Conservation (phyloP, 2,329 filamentous ascomycete genomes). For the Apiospora marii region DNA sequence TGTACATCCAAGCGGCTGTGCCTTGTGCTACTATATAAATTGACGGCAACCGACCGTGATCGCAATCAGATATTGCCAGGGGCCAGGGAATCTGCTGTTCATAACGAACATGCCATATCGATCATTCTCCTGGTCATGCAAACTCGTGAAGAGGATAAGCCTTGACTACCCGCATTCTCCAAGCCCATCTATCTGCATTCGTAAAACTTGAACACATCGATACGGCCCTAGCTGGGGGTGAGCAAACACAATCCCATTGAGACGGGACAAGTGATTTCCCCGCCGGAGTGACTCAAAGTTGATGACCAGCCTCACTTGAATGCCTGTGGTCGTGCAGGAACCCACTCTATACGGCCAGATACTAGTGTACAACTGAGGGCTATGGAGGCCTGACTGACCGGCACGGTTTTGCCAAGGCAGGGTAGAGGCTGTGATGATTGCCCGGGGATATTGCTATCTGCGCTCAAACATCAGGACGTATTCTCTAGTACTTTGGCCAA, state of each 20-base stretch:
- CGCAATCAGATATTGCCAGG: constrained; percentile 4
- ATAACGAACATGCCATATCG: not conserved
- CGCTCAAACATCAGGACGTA: constrained; percentile 91
- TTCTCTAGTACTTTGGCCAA: constrained; percentile 88
- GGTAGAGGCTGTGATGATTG: not conserved
- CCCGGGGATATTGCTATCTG: constrained; percentile 32
- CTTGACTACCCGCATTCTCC: not conserved
- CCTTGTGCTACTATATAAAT: constrained; percentile 18
- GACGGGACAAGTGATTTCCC: not conserved
- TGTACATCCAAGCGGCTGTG: not conserved
- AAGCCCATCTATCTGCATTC: not conserved
- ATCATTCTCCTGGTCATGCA: not conserved
- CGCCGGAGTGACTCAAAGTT: not conserved
- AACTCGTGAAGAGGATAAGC: not conserved
- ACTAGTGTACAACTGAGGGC: not conserved
- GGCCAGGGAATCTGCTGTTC: not conserved
- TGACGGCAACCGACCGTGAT: constrained; percentile 12
- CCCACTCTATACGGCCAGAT: not conserved
- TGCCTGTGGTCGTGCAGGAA: not conserved
- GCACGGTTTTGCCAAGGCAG: not conserved
- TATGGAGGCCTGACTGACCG: not conserved
- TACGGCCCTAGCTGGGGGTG: not conserved
- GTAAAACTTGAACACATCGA: not conserved
- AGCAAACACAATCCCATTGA: not conserved
- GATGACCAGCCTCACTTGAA: constrained; percentile 9